Percentiles rank a stretch among this genome's conserved stretches.
Evolutionary conservation across 352 stramenopile genomes (phyloP).

Genomic region (Phytopythium aichiense): DNA sequence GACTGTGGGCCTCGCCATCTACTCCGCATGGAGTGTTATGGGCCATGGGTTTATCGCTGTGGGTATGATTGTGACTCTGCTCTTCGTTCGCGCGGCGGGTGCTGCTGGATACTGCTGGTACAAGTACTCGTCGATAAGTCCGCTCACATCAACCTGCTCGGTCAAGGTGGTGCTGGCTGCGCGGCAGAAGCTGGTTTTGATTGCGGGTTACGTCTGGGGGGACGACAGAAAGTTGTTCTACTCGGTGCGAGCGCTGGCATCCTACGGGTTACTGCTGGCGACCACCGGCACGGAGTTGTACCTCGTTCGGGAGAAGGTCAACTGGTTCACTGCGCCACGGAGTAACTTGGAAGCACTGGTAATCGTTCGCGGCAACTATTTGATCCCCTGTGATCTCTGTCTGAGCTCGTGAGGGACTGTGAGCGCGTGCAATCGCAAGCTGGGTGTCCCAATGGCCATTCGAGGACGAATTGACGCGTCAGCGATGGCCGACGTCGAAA

Average conservation of each 20-base stretch:
- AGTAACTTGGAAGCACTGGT: not conserved
- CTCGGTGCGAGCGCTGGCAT: not conserved
- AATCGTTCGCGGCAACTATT: no score
- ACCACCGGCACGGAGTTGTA: not conserved
- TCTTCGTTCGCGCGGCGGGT: not conserved
- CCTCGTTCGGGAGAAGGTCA: constrained; percentile 1
- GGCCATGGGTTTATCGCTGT: constrained; percentile 12
- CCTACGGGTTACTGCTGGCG: not conserved
- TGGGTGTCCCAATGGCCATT: no score
- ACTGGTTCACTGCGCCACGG: not conserved
- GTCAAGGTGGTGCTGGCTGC: constrained; percentile 6
- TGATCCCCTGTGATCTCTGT: no score
- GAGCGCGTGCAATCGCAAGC: no score
- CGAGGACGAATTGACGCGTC: no score
- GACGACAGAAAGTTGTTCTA: constrained; percentile 3
- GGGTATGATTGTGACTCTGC: not conserved
- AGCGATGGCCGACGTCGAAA: no score
- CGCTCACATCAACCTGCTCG: constrained; percentile 1
- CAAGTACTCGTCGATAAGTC: not conserved
- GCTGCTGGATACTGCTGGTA: no score
- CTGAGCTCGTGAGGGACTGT: no score
- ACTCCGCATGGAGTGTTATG: constrained; percentile 22
- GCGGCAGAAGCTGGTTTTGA: constrained; percentile 15
- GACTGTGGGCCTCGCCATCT: constrained; percentile 11
- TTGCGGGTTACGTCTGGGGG: constrained; percentile 14